phyloP scores from a whole-genome alignment of 306 rosid genomes.

The Dalbergia oliveri region DNA sequence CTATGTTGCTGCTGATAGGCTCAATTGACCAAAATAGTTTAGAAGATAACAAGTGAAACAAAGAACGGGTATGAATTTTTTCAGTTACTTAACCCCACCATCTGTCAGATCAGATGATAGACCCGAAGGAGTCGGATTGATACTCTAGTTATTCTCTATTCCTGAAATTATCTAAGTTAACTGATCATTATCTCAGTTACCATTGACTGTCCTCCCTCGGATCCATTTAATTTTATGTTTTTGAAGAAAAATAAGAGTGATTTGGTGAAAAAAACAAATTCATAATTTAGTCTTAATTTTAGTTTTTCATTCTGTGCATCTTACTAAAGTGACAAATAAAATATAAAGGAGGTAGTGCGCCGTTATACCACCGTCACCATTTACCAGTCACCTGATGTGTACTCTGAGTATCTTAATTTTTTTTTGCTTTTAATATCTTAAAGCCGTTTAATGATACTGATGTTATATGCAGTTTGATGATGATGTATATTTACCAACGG shows the following conservation, averaged over 20 bases:
- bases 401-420: no score
- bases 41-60: background rate
- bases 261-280: no score
- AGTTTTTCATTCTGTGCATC: background rate
- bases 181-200: background rate
- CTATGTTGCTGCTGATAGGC: background rate
- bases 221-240: no score
- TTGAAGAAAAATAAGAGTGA: no score
- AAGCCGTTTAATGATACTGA: conserved; percentile 21
- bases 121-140: background rate
- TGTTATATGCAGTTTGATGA: conserved; percentile 74
- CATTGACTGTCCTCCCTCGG: no score
- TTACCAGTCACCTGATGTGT: background rate
- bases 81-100: no score
- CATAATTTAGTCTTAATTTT: no score
- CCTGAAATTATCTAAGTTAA: conserved; percentile 5
- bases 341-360: no score
- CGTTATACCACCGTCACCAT: background rate
- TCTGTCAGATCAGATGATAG: background rate
- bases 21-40: background rate
- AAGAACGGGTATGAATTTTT: background rate
- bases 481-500: conserved; percentile 93
- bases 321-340: background rate
- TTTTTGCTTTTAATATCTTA: background rate
- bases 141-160: conserved; percentile 4